Evolutionary conservation across 1,284 basidiomycete genomes (phyloP).

Genomic region (Phellopilus nigrolimitatus): DNA sequence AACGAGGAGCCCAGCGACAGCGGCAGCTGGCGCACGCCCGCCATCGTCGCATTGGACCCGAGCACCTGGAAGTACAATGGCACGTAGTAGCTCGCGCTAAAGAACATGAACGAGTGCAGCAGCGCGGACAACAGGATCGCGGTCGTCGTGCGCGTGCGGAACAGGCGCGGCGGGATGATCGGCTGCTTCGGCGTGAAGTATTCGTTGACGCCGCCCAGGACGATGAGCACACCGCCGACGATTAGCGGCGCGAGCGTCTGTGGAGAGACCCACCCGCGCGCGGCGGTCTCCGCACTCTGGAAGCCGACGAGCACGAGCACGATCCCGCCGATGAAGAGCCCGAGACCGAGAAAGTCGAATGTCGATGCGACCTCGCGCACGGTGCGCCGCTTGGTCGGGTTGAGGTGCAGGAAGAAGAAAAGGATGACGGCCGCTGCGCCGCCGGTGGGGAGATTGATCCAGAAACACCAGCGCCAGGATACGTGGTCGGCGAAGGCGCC

Average conservation of each 20-base stretch:
- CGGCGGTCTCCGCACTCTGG: slow-evolving; percentile 28
- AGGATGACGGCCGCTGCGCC: slow-evolving; percentile 36
- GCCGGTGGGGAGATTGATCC: slow-evolving; percentile 39
- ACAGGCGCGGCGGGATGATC: slow-evolving; percentile 47
- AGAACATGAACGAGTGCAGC: slow-evolving; percentile 39
- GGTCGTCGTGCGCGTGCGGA: slow-evolving; percentile 42
- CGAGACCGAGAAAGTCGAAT: slow-evolving; percentile 47
- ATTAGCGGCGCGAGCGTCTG: slow-evolving; percentile 46
- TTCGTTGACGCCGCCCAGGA: slow-evolving; percentile 40
- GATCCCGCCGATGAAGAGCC: slow-evolving; percentile 41
- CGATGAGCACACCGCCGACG: slow-evolving; percentile 39
- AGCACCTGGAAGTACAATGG: slow-evolving; percentile 40
- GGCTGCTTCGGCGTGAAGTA: slow-evolving; percentile 44
- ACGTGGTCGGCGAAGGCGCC: slow-evolving; percentile 39
- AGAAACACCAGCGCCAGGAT: slow-evolving; percentile 37
- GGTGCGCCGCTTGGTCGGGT: slow-evolving; percentile 29
- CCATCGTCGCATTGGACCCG: slow-evolving; percentile 39
- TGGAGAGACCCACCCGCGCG: slow-evolving; percentile 27
- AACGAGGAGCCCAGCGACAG: slow-evolving; percentile 34
- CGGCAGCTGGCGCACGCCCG: slow-evolving; percentile 43
- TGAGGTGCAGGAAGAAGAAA: slow-evolving; percentile 31
- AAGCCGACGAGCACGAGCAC: slow-evolving; percentile 43
- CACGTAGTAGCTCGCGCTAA: slow-evolving; percentile 28
- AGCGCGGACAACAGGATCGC: slow-evolving; percentile 35
- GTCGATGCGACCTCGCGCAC: slow-evolving; percentile 32